Evolutionary conservation across 2,329 filamentous ascomycete genomes (phyloP), one percentile per base, ranked within the genome.

Genomic region (Diaporthe citrichinensis): DNA sequence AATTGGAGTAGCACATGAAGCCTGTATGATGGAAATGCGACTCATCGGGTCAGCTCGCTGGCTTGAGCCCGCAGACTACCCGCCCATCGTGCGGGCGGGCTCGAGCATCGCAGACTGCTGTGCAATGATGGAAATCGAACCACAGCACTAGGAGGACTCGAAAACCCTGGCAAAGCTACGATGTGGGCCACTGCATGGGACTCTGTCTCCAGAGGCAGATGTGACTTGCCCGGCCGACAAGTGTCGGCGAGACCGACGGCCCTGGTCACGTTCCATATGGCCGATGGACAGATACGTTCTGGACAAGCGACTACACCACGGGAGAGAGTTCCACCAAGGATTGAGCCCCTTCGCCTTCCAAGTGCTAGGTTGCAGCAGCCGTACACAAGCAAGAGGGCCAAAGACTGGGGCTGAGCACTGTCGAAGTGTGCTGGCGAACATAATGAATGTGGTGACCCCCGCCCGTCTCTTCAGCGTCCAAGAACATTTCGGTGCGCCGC

Each of bases 61-160:
- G n/a, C 51, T 20, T 31, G 3, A 58, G 17, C 31, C 17, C 4
- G 17, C 17, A 31, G 7, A 20, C 25, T 17, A 15, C 10, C 20
- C 9, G 4, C 9, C 55, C 31, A 7, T 36, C 9, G 28, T 6
- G 55, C 5, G 36, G 31, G 4, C 31, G 9, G 15, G 10, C 20
- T 36, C 55, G 20, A 57, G 10, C 5, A 58, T 17, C 17, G 31
- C 55, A 8, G 23, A 9, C 9, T 12, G 3, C 17, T 3, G 15
- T 7, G 1, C 55, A 15, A 1, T 6, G 28, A 23, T 4, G 28
- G 28, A 36, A 12, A 57, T 34, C 28, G 55, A 2, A 15, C 17
- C 17, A 34, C 28, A 23, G 8, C 1, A 8, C 51, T 7, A 12
- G 0, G 0, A 15, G 0, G 28, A 57, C 1, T 23, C 8, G 15